phyloP scores from a whole-genome alignment of 2,329 filamentous ascomycete species.

The Arthrobotrys conoides region DNA sequence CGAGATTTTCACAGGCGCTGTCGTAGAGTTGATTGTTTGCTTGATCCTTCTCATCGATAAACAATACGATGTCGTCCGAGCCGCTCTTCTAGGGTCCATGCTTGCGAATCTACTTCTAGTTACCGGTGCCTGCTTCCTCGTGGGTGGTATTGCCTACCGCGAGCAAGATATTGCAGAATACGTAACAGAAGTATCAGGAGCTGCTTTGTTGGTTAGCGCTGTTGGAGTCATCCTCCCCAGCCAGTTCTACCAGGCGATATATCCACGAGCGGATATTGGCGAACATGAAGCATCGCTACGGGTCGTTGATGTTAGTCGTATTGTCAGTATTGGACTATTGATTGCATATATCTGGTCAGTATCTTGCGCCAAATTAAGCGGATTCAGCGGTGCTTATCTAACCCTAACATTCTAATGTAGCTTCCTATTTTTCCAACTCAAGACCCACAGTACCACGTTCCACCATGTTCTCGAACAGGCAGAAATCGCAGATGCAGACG shows the following conservation, averaged over 20 bases:
- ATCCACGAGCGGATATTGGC: slow-evolving; percentile 33
- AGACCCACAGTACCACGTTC: slow-evolving; percentile 52
- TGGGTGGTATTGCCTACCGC: slow-evolving; percentile 74
- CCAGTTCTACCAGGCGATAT: slow-evolving; percentile 56
- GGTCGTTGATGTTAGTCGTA: slow-evolving; percentile 47
- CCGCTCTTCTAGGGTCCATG: slow-evolving; percentile 86
- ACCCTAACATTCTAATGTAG: slow-evolving; percentile 4
- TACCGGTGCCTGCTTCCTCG: slow-evolving; percentile 83
- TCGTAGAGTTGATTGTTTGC: slow-evolving; percentile 87
- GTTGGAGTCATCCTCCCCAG: slow-evolving; percentile 56
- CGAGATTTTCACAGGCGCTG: slow-evolving; percentile 78
- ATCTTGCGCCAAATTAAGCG: neutral
- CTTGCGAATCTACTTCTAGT: slow-evolving; percentile 86
- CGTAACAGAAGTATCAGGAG: slow-evolving; percentile 56
- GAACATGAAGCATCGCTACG: slow-evolving; percentile 28
- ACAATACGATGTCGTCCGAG: slow-evolving; percentile 80
- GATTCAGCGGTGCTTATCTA: neutral
- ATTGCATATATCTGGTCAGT: slow-evolving; percentile 49
- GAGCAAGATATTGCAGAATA: slow-evolving; percentile 57
- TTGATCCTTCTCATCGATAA: slow-evolving; percentile 77
- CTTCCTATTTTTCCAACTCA: slow-evolving; percentile 59
- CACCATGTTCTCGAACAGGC: slow-evolving; percentile 54
- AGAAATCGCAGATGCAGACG: slow-evolving; percentile 41
- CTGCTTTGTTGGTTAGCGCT: slow-evolving; percentile 53
- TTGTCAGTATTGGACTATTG: slow-evolving; percentile 50